Conservation (phyloP, 2,329 filamentous ascomycete genomes). For the Myriosclerotinia duriaeana region DNA sequence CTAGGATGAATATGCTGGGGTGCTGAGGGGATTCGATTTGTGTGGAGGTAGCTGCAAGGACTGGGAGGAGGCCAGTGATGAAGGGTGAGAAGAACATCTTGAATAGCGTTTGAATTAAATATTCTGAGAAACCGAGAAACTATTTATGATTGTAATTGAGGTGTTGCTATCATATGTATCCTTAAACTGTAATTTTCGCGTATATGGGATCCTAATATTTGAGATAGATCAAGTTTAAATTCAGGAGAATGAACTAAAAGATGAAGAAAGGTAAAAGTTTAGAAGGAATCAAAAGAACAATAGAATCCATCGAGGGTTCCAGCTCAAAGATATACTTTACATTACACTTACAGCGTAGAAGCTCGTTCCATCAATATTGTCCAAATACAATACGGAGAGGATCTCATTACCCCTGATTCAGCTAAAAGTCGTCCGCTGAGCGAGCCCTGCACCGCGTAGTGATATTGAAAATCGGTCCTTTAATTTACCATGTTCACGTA, state of each 20-base stretch:
- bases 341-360: background rate
- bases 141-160: background rate
- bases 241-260: background rate
- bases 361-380: background rate
- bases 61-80: slow-evolving; percentile 18
- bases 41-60: slow-evolving; percentile 18
- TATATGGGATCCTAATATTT: background rate
- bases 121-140: background rate
- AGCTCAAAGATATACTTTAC: background rate
- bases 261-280: background rate
- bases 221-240: background rate
- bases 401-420: slow-evolving; percentile 20
- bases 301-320: background rate
- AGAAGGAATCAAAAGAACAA: background rate
- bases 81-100: slow-evolving; percentile 24
- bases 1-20: slow-evolving; percentile 21
- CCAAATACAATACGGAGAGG: background rate
- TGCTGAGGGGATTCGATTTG: background rate
- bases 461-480: slow-evolving; percentile 6
- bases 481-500: slow-evolving; percentile 11
- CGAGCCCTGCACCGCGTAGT: slow-evolving; percentile 10
- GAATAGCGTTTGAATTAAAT: background rate
- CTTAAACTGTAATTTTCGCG: background rate
- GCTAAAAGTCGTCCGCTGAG: background rate
- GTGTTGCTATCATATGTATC: background rate